A percentile compares a stretch with the other conserved stretches of the same genome.
These are phyloP conservation scores for Rhizophlyctis rosea DNA, from an alignment of 192 early-diverging fungal species.

Conservation along the genomic window DNA sequence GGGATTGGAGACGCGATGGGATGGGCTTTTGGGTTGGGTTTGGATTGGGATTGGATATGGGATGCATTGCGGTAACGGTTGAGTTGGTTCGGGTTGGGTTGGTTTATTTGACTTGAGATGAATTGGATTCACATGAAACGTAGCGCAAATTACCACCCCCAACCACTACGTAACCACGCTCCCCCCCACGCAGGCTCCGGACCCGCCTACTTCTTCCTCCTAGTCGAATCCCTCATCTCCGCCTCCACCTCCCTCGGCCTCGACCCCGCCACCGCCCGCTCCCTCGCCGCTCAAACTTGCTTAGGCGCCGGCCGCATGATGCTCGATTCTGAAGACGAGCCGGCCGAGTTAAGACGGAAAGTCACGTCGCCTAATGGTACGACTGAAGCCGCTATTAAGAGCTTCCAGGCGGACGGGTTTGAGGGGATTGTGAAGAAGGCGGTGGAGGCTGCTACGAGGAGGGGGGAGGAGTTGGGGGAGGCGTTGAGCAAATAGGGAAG, in stretches of 20 bases:
- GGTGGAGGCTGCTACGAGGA: conserved; percentile 65
- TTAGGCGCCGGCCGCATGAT: conserved; percentile 87
- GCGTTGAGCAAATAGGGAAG: no score
- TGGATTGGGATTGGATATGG: no score
- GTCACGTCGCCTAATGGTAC: conserved; percentile 93
- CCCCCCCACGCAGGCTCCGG: conserved; percentile 82
- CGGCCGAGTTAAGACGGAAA: conserved; percentile 74
- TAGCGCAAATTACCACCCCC: no score
- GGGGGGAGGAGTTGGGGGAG: conserved; percentile 68
- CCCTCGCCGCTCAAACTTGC: conserved; percentile 87
- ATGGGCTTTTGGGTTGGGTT: no score
- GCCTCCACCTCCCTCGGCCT: conserved; percentile 76
- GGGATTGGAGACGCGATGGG: no score
- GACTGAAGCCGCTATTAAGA: conserved; percentile 84
- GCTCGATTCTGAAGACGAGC: conserved; percentile 62
- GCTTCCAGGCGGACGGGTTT: conserved; percentile 61
- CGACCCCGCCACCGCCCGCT: conserved; percentile 64
- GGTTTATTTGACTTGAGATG: neutral
- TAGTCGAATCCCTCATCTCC: conserved; percentile 85
- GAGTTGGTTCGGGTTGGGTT: neutral
- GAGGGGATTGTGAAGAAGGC: conserved; percentile 51
- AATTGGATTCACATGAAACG: neutral
- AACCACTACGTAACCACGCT: no score
- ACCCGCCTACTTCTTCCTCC: conserved; percentile 93
- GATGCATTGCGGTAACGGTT: no score